Conservation (phyloP, 768 basidiomycete genomes). For the Boletellus ananiceps region DNA sequence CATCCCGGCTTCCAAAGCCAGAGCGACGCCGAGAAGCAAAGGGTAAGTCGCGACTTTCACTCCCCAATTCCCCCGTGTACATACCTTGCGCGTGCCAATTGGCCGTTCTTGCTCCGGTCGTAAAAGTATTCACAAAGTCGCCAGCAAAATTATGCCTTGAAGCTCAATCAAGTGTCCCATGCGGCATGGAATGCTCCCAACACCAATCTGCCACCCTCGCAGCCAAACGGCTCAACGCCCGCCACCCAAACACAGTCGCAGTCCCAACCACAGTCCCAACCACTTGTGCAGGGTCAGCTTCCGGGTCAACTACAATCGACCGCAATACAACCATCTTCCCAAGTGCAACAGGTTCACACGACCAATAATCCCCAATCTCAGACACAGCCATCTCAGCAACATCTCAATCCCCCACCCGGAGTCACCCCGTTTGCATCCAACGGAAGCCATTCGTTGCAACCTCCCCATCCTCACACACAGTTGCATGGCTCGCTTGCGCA, state of each 20-base stretch:
- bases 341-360: slow-evolving; percentile 26
- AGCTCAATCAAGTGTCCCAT: slow-evolving; percentile 58
- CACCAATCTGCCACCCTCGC: slow-evolving; percentile 37
- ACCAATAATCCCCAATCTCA: slow-evolving; percentile 32
- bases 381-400: slow-evolving; percentile 38
- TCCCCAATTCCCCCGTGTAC: neutral
- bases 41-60: slow-evolving; percentile 44
- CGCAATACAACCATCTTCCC: slow-evolving; percentile 24
- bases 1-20: slow-evolving; percentile 48
- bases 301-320: slow-evolving; percentile 16
- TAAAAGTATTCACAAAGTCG: slow-evolving; percentile 6
- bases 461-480: slow-evolving; percentile 34
- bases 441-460: slow-evolving; percentile 34
- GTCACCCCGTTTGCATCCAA: slow-evolving; percentile 33
- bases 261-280: slow-evolving; percentile 23
- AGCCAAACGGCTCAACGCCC: slow-evolving; percentile 26
- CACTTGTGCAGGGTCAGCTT: slow-evolving; percentile 22
- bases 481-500: slow-evolving; percentile 28
- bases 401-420: slow-evolving; percentile 50
- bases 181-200: slow-evolving; percentile 64
- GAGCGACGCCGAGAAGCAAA: slow-evolving; percentile 61
- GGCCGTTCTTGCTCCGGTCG: neutral
- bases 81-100: neutral
- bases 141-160: slow-evolving; percentile 57
- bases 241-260: slow-evolving; percentile 20